Base-by-base conservation (phyloP, 2,329 filamentous ascomycete genomes). In the Botryotinia convoluta region DNA sequence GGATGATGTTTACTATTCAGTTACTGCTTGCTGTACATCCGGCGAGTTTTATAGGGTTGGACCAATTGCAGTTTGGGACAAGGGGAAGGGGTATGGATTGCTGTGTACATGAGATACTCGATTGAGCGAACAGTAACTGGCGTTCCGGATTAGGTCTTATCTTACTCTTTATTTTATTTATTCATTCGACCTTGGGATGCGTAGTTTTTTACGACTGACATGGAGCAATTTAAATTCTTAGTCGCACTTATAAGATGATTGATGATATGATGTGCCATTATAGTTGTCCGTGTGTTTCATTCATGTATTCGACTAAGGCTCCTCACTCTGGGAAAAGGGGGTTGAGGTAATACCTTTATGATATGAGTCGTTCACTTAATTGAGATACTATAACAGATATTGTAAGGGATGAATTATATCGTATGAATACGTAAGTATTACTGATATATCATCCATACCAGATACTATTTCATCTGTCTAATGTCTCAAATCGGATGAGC, bases 21-120 rank as follows among this genome's bases (percentile, higher is more conserved):
- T 65, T 73, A 72, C 72, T 75, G 74, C 75, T 75, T 75, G 74
- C 75, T 75, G 75, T 79, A 79, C 79, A 79, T 79, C 75, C 74
- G 71, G 74, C 74, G 71, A 73, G 35, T 63, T 73, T 73, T 73
- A 69, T 74, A 74, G 72, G 72, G 39, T 75, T 74, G 59, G 68
- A 60, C 73, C 54, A 71, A 65, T 57, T 75, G 59, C 60, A 51
- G 60, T 65, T 69, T 64, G 69, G 74, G 65, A 64, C 44, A 63
- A 42, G 60, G 57, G 69, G 74, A 57, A 45, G 75, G 74, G 62
- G 68, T 62, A 73, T 35, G 74, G 67, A 71, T 64, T 73, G 44
- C 16, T 69, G 62, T 74, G 73, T 74, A 67, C 64, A 71, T 62
- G 71, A 72, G 72, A 71, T 69, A 73, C 69, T 76, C 69, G 64